Percentiles rank a stretch among this genome's conserved stretches.
Evolutionary conservation across 2,329 filamentous ascomycete species (phyloP).

Genomic region (Lasiodiplodia theobromae): DNA sequence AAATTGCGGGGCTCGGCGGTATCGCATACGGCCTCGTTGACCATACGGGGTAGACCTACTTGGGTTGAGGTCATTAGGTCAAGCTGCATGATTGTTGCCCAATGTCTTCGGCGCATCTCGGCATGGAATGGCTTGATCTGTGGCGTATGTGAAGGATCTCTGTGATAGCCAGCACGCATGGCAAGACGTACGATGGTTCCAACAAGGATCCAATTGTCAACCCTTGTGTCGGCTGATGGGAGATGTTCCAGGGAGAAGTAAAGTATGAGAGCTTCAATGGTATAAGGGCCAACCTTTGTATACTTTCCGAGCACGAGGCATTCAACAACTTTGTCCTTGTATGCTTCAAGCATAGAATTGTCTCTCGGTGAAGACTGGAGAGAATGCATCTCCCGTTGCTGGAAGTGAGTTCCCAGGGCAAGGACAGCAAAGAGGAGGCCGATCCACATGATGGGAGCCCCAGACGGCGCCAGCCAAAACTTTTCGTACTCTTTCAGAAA

Average conservation of each 20-base stretch:
- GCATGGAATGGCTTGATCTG: too few relatives aligned
- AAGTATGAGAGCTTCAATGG: too few relatives aligned
- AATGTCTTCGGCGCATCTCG: too few relatives aligned
- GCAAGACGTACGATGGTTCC: too few relatives aligned
- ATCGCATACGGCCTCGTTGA: slow-evolving; percentile 48
- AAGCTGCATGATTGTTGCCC: too few relatives aligned
- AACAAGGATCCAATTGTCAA: too few relatives aligned
- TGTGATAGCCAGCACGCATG: too few relatives aligned
- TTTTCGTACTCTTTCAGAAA: slow-evolving; percentile 44
- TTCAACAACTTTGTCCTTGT: slow-evolving; percentile 29
- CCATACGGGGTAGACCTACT: slow-evolving; percentile 49
- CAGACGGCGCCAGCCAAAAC: slow-evolving; percentile 52
- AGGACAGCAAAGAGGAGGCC: slow-evolving; percentile 53
- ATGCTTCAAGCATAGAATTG: slow-evolving; percentile 34
- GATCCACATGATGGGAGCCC: slow-evolving; percentile 52
- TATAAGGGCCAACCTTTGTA: neutral
- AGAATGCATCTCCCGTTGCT: neutral
- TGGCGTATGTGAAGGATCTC: too few relatives aligned
- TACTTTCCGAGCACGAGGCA: slow-evolving; percentile 6
- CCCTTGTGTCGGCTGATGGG: too few relatives aligned
- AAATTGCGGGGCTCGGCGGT: slow-evolving; percentile 50
- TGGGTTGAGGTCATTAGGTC: slow-evolving; percentile 50
- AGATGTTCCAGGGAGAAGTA: too few relatives aligned
- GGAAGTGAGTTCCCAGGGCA: slow-evolving; percentile 22
- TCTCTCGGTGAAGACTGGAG: slow-evolving; percentile 36